Evolutionary conservation across 2,329 filamentous ascomycete genomes (phyloP), one percentile per base, ranked within the genome.

Genomic region (Didymella exigua): DNA sequence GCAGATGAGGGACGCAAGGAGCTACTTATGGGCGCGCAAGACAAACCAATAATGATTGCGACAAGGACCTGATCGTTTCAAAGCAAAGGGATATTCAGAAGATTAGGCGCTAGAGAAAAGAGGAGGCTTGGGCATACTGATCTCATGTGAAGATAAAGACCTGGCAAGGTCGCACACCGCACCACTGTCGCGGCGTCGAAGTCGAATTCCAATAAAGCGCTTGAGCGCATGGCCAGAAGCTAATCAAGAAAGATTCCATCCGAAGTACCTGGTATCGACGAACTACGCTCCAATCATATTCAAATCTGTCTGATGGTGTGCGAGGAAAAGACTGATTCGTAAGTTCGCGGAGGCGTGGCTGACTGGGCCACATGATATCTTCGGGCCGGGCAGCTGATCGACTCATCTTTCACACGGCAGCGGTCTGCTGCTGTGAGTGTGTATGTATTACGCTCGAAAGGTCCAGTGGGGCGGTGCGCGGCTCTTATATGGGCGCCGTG

Each of bases 291-390:
- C 72, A 74, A 75, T 74, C 61, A 68, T 51, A 38, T 11, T 40
- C 40, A 14, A 47, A 56, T 55, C 52, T 60, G 42, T 43, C 55
- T 73, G 66, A 65, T 72, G 71, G 72, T 73, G 71, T 70, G 70
- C 65, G 65, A 71, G 65, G 63, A 70, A 63, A 60, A 48, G 62
- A 65, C 63, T 71, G 71, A 74, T 74, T 74, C 70, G 72, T 60
- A 70, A 60, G 66, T 65, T 63, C 49, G 61, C 56, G 61, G 63
- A 65, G 57, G 63, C 60, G 72, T 75, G 72, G 72, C 72, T 74
- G 70, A 69, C 66, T 61, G 56, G 68, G 63, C 71, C 72, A 72
- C 70, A 70, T 75, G 72, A 75, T 64, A 58, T 60, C 36, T 64
- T 51, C 24, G 59, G 60, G 60, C 67, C 62, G 52, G 52, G 52